These are phyloP conservation scores for Sporothrix curviconia DNA, from an alignment of 2,329 filamentous ascomycete species.

Conservation along the genomic window DNA sequence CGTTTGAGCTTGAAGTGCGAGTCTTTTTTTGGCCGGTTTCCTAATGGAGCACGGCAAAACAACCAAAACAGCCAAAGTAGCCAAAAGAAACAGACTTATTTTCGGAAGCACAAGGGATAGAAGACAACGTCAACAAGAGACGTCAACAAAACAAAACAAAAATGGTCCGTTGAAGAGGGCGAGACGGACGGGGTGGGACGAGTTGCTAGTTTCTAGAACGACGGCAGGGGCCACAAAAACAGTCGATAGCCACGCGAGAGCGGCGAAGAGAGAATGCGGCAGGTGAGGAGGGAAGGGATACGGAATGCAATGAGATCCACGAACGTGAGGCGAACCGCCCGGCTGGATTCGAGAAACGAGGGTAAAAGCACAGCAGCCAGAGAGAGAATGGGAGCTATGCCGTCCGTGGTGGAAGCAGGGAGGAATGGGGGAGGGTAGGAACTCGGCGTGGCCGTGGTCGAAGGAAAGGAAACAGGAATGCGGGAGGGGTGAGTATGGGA, in stretches of 20 bases:
- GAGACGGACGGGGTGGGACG: neutral
- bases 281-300: neutral
- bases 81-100: neutral
- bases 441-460: neutral
- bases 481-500: neutral
- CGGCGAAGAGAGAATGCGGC: neutral
- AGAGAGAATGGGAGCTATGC: constrained; percentile 4
- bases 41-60: neutral
- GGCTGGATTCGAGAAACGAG: constrained; percentile 1
- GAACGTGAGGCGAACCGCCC: constrained; percentile 8
- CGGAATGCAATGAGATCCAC: constrained; percentile 1
- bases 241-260: constrained; percentile 6
- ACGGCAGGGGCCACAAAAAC: neutral
- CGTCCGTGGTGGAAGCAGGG: neutral
- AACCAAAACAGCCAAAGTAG: too few species aligned
- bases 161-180: neutral
- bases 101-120: neutral
- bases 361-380: neutral
- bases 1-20: constrained; percentile 1
- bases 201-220: neutral
- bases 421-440: neutral
- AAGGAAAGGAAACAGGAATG: neutral
- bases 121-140: neutral
- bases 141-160: neutral
- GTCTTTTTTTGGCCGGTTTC: neutral